Percentiles rank a stretch among this genome's conserved stretches.
These are phyloP conservation scores for Blastobotrys chiropterorum DNA, from an alignment of 805 yeast genomes.

Conservation along the genomic window DNA sequence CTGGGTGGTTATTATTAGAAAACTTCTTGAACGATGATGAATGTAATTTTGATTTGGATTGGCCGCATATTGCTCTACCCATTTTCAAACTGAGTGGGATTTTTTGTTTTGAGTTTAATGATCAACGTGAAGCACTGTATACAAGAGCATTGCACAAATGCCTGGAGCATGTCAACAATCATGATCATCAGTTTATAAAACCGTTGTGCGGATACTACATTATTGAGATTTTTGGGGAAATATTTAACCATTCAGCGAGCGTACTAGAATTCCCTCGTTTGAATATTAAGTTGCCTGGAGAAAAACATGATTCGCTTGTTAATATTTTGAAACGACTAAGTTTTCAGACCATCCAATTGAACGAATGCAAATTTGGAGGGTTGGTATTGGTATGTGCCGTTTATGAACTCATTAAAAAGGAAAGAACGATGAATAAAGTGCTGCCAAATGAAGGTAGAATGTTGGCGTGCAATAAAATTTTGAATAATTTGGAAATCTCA, in stretches of 20 bases:
- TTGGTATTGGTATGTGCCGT: constrained; percentile 4
- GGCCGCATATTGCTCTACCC: constrained; percentile 2
- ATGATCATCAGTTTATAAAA: background rate
- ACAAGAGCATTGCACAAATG: background rate
- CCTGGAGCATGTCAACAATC: background rate
- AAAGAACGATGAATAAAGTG: background rate
- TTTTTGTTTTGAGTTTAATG: background rate
- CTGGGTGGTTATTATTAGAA: constrained; percentile 1
- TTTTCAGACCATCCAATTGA: background rate
- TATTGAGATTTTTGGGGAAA: background rate
- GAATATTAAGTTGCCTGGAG: background rate
- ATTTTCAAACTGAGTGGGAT: background rate
- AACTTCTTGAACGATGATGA: constrained; percentile 1
- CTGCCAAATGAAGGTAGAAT: background rate
- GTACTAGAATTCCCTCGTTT: background rate
- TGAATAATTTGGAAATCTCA: constrained; percentile 1
- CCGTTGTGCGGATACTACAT: background rate
- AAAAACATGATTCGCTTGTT: background rate
- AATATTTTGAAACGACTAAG: background rate
- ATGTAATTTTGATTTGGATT: background rate
- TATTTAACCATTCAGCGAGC: background rate
- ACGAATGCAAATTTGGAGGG: background rate
- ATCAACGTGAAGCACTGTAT: background rate
- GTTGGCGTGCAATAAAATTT: background rate
- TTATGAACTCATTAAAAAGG: constrained; percentile 3